Evolutionary conservation across 441 rosid genomes (phyloP), one percentile per base, ranked within the genome.

Genomic region (Cnidoscolus chayamansa): DNA sequence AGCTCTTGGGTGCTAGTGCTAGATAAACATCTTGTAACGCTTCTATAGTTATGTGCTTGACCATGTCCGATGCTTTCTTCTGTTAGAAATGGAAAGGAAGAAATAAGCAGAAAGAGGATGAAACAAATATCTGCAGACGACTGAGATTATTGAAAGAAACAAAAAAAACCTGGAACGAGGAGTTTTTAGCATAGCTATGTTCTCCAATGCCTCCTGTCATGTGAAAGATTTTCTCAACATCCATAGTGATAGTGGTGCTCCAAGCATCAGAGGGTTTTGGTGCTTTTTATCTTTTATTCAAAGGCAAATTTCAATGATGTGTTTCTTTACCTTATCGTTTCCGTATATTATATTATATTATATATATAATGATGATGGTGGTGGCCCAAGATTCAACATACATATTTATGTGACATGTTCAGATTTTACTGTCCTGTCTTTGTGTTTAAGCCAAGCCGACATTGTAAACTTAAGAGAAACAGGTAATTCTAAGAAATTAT

Each of bases 131-230:
- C 3, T 15, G 50, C 45, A 40, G 45, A 40, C 0, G 4, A 40
- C 7, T 40, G 45, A 7, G 6, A 40, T 25, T 25, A 25, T 25
- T 25, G 58, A 54, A 54, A 54, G 32, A 59, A 13, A 30, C 7
- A 32, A 10, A 10, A 8, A 59, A 40, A 40, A 91, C 97, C 97
- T 94, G 98, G 7, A 82, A 67, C 1, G 83, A 79, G 67, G 97
- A 94, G 82, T 91, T 93, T 55, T 72, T 74, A 60, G 98, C 90
- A 80, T 93, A 93, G 84, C 97, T 93, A 11, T 86, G 85, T 40
- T 78, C 71, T 17, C 97, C 96, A 47, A 19, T 70, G 13, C 97
- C 98, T 71, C 87, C 92, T 31, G 83, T 79, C 97, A 93, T 93
- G 82, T 88, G 97, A 69, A 93, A 93, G 66, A 75, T 75, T 67